A percentile compares a stretch with the other conserved stretches of the same genome.
Evolutionary conservation across 371 early-diverging fungal species (phyloP).

Genomic region (Amoeboaphelidium protococcarum): DNA sequence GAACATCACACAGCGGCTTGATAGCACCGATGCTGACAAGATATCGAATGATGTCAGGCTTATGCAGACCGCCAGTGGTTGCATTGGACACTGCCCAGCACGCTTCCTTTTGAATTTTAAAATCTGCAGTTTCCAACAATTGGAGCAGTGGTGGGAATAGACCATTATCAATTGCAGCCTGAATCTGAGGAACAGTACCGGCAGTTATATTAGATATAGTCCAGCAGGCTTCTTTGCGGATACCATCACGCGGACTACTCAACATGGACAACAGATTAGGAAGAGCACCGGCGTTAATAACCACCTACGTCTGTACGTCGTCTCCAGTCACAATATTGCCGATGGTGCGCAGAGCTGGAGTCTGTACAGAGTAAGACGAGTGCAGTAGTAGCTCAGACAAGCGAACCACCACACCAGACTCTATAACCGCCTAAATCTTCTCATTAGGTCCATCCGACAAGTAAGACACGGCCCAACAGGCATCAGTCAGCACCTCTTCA

Average conservation of each 20-base stretch:
- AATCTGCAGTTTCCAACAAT: conserved; percentile 8
- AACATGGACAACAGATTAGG: conserved; percentile 9
- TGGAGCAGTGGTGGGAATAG: conserved; percentile 11
- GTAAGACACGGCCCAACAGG: conserved; percentile 16
- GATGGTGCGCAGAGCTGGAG: conserved; percentile 13
- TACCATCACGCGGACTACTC: conserved; percentile 5
- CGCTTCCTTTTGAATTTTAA: conserved; percentile 13
- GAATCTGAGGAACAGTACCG: conserved; percentile 10
- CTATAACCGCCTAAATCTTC: conserved; percentile 7
- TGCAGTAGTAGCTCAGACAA: background rate
- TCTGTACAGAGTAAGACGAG: background rate
- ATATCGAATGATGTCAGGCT: conserved; percentile 22
- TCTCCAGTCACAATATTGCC: conserved; percentile 17
- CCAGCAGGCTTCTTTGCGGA: conserved; percentile 17
- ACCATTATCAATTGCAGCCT: conserved; percentile 8
- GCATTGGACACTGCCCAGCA: conserved; percentile 14
- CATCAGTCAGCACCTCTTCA: conserved; percentile 9
- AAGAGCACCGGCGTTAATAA: background rate
- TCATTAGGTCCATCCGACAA: conserved; percentile 10
- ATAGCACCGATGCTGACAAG: conserved; percentile 11
- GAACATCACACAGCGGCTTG: conserved; percentile 5
- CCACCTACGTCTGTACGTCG: conserved; percentile 10
- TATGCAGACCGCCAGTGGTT: background rate
- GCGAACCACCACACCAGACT: conserved; percentile 2
- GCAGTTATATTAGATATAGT: conserved; percentile 16